These are phyloP conservation scores for Aurifilum marmelostoma DNA, from an alignment of 2,329 filamentous ascomycete species.

Conservation along the genomic window DNA sequence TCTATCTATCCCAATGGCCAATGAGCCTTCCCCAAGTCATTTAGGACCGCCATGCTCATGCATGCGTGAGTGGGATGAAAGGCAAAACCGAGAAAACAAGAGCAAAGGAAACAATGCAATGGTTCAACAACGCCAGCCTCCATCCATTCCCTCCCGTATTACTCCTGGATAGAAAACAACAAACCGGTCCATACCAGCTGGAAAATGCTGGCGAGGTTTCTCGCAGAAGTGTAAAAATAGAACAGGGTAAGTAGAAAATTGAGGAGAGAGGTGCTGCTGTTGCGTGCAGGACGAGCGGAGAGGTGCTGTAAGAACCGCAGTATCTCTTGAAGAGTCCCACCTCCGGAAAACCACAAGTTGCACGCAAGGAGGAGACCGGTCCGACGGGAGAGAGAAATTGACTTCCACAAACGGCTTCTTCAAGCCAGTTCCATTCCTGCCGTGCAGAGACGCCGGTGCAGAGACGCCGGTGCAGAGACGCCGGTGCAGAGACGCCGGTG, in stretches of 20 bases:
- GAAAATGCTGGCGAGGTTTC: not conserved
- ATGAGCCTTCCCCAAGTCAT: not conserved
- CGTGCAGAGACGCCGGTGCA: not conserved
- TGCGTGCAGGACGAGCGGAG: not conserved
- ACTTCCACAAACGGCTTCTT: not conserved
- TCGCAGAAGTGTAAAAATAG: not conserved
- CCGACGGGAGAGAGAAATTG: not conserved
- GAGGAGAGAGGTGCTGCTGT: not conserved
- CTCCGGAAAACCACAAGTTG: not conserved
- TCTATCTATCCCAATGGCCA: slow-evolving; percentile 6
- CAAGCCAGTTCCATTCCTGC: not conserved
- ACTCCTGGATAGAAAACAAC: slow-evolving; percentile 1
- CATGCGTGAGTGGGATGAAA: not conserved
- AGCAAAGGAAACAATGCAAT: not conserved
- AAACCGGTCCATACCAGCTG: not conserved
- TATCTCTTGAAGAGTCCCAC: not conserved
- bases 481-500: too few relatives aligned
- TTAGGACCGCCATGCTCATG: not conserved
- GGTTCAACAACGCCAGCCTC: not conserved
- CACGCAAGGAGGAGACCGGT: not conserved
- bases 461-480: not conserved
- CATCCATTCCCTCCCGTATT: not conserved
- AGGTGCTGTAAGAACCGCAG: not conserved
- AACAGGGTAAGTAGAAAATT: too few relatives aligned
- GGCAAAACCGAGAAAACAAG: not conserved